phyloP scores from a whole-genome alignment of 1,284 basidiomycete genomes.

The Ceratobasidium theobromae region DNA sequence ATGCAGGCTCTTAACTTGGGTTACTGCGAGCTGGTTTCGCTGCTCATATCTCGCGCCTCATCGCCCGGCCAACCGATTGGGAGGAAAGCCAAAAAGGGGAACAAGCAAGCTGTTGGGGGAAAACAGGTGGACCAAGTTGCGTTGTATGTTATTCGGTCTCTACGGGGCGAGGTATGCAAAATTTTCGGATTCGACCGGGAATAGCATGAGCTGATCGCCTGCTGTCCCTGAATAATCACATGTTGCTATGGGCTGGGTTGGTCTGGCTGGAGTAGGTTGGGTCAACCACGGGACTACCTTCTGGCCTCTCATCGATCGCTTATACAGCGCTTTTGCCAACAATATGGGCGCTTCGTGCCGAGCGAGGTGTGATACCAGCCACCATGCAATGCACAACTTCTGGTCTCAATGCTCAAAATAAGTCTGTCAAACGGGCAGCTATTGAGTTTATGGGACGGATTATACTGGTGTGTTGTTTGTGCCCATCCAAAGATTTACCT shows the following conservation, averaged over 20 bases:
- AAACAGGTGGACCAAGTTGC: slow-evolving; percentile 55
- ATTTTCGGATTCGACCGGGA: background rate
- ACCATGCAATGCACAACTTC: slow-evolving; percentile 41
- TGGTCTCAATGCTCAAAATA: slow-evolving; percentile 61
- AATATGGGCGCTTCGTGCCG: slow-evolving; percentile 69
- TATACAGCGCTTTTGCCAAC: slow-evolving; percentile 77
- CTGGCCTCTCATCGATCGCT: slow-evolving; percentile 55
- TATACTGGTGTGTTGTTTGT: slow-evolving; percentile 55
- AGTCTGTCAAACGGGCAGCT: slow-evolving; percentile 60
- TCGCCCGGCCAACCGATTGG: slow-evolving; percentile 30
- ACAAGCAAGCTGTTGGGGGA: slow-evolving; percentile 45
- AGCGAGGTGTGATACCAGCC: slow-evolving; percentile 44
- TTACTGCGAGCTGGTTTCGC: slow-evolving; percentile 72
- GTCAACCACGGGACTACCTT: slow-evolving; percentile 20
- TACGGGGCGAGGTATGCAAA: slow-evolving; percentile 56
- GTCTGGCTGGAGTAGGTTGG: background rate
- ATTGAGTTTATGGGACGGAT: slow-evolving; percentile 72
- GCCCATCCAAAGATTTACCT: background rate
- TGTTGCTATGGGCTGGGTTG: background rate
- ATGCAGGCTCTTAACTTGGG: slow-evolving; percentile 72
- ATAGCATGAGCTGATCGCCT: background rate
- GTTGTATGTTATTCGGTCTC: slow-evolving; percentile 63
- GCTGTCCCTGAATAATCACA: slow-evolving; percentile 2
- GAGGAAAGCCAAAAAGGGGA: slow-evolving; percentile 33
- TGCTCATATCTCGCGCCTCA: slow-evolving; percentile 51